Percentiles rank a stretch among this genome's conserved stretches.
Conservation (phyloP, 768 basidiomycete species). For the Roridomyces roridus region DNA sequence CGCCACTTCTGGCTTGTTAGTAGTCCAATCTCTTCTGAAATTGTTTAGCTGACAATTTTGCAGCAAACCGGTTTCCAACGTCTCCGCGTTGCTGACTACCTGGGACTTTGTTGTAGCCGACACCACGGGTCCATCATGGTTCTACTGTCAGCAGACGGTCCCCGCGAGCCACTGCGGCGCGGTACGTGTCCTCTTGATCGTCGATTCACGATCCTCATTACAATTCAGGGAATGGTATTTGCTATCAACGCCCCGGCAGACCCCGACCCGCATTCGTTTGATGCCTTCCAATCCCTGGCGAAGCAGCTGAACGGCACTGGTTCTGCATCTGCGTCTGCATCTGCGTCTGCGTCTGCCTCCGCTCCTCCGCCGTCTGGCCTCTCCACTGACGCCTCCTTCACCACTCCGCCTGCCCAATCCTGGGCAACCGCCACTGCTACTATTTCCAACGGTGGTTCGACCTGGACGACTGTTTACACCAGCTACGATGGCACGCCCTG, state of each 20-base stretch:
- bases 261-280: conserved; percentile 29
- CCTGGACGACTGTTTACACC: conserved; percentile 36
- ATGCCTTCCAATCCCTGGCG: conserved; percentile 24
- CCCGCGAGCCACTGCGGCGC: conserved; percentile 33
- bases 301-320: conserved; percentile 17
- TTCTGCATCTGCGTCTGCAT: background rate
- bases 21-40: background rate
- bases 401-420: conserved; percentile 30
- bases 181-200: background rate
- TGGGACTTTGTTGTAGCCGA: conserved; percentile 29
- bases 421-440: conserved; percentile 41
- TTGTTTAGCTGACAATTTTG: background rate
- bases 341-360: background rate
- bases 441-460: conserved; percentile 28
- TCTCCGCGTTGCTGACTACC: conserved; percentile 11
- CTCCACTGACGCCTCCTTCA: conserved; percentile 19
- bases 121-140: conserved; percentile 32
- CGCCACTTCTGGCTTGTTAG: conserved; percentile 34
- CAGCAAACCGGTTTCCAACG: conserved; percentile 24
- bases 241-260: conserved; percentile 32
- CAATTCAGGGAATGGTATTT: conserved; percentile 35
- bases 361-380: background rate
- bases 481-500: conserved; percentile 29
- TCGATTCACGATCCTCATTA: background rate
- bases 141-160: conserved; percentile 34